Conservation (phyloP, 371 early-diverging fungal genomes). For the Mortierella sp. region DNA sequence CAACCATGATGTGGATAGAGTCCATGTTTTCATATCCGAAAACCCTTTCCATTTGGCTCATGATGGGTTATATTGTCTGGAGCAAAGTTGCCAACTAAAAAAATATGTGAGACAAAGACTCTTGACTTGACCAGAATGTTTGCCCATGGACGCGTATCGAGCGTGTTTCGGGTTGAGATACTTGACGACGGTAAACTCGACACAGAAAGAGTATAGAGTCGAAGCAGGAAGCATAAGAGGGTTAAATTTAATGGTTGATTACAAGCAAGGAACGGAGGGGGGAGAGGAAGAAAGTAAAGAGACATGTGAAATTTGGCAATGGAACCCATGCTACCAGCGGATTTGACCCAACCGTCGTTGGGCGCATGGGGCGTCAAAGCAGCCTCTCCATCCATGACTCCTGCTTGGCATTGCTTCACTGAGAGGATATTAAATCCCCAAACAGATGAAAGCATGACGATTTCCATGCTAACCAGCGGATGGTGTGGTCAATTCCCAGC, state of each 20-base stretch:
- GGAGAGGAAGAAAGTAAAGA: not conserved
- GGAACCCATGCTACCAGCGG: conserved; percentile 33
- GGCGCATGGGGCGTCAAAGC: conserved; percentile 32
- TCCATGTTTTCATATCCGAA: too few species aligned
- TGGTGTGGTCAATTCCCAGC: conserved; percentile 26
- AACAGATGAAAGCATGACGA: conserved; percentile 36
- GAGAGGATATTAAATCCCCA: conserved; percentile 35
- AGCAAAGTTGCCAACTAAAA: too few species aligned
- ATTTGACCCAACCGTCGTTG: conserved; percentile 38
- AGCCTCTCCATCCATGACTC: conserved; percentile 24
- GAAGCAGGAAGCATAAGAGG: not conserved
- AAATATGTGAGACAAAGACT: too few species aligned
- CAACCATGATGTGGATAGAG: too few species aligned
- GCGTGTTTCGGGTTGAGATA: conserved; percentile 1
- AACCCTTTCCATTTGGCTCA: too few species aligned
- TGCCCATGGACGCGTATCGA: too few species aligned
- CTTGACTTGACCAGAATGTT: too few species aligned
- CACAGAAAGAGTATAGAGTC: too few species aligned
- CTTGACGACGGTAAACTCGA: too few species aligned
- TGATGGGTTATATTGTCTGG: too few species aligned
- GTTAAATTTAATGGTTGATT: not conserved
- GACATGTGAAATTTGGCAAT: conserved; percentile 1
- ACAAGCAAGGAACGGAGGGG: not conserved
- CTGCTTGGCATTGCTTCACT: conserved; percentile 25
- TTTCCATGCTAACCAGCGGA: conserved; percentile 43